Evolutionary conservation across 2,329 filamentous ascomycete species (phyloP), one percentile per base, ranked within the genome.

Genomic region (Cladosporium sp.): DNA sequence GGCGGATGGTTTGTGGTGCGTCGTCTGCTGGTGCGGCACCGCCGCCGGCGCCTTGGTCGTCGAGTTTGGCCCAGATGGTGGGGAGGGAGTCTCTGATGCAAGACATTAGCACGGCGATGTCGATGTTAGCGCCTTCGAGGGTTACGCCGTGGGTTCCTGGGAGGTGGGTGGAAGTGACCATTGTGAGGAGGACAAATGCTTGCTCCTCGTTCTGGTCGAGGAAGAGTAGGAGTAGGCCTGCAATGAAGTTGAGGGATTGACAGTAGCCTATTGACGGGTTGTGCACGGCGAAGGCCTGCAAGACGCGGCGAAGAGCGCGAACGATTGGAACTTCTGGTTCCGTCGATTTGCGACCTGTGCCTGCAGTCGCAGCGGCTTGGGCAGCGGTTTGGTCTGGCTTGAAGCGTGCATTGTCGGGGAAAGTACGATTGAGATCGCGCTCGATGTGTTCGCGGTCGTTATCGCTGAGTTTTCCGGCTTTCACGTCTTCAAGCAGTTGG

Each of bases 191-290:
- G 87, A 93, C 93, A 75, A 98, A 98, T 2, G 90, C 87, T 71
- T 96, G 93, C 77, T 97, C 93, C 76, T 97, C 94, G 4, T 91
- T 89, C 86, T 87, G 74, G 68, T 82, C 78, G 58, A 97, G 88
- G 76, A 98, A 97, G 2, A 98, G 84, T 1, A 98, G 86, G 1
- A 98, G 83, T 61, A 98, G 85, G 4, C 93, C 94, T 5, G 94
- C 93, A 59, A 98, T 86, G 78, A 98, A 98, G 78, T 98, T 98
- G 32, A 98, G 86, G 23, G 91, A 96, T 76, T 98, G 94, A 74
- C 94, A 98, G 78, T 98, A 98, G 16, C 94, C 94, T 70, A 97
- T 96, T 63, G 87, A 87, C 0, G 94, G 93, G 72, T 96, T 96
- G 79, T 97, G 92, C 49, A 97, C 85, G 2, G 94, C 89, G 77